A percentile compares a stretch with the other conserved stretches of the same genome.
Evolutionary conservation across 2,329 filamentous ascomycete species (phyloP).

Genomic region (Sclerotinia spermophila): DNA sequence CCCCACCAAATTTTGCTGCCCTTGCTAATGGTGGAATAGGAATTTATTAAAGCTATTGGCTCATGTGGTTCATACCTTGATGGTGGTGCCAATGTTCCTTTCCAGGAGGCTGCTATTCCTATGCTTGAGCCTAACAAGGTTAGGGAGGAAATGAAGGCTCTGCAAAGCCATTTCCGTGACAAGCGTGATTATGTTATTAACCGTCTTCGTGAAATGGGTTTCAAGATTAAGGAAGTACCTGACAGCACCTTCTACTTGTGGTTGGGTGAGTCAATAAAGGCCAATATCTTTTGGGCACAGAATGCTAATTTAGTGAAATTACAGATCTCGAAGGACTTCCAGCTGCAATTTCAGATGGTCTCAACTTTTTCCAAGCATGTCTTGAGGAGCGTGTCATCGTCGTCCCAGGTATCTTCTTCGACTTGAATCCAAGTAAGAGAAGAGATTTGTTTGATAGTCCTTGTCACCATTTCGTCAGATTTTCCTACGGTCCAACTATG

Average conservation of each 20-base stretch:
- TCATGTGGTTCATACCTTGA: conserved; percentile 93
- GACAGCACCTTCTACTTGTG: conserved; percentile 95
- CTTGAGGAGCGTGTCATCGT: conserved; percentile 93
- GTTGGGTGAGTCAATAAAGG: conserved; percentile 40
- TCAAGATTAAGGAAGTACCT: conserved; percentile 77
- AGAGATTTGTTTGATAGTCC: conserved; percentile 91
- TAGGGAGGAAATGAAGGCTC: conserved; percentile 77
- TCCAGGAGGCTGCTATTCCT: conserved; percentile 87
- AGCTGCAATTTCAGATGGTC: conserved; percentile 79
- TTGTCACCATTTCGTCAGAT: conserved; percentile 85
- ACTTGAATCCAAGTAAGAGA: conserved; percentile 84
- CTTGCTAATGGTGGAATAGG: conserved; percentile 40
- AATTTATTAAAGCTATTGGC: conserved; percentile 90
- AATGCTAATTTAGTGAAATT: background rate
- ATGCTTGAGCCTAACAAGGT: conserved; percentile 90
- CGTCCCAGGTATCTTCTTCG: conserved; percentile 96
- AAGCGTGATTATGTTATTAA: conserved; percentile 90
- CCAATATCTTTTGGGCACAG: background rate
- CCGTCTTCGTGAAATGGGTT: conserved; percentile 80
- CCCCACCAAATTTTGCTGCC: background rate
- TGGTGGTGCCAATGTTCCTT: conserved; percentile 89
- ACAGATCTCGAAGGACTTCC: conserved; percentile 63
- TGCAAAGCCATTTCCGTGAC: conserved; percentile 82
- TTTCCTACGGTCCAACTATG: conserved; percentile 82
- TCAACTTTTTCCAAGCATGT: conserved; percentile 96